Evolutionary conservation across 257 asterid genomes (phyloP).

Genomic region (Fraxinus excelsior): DNA sequence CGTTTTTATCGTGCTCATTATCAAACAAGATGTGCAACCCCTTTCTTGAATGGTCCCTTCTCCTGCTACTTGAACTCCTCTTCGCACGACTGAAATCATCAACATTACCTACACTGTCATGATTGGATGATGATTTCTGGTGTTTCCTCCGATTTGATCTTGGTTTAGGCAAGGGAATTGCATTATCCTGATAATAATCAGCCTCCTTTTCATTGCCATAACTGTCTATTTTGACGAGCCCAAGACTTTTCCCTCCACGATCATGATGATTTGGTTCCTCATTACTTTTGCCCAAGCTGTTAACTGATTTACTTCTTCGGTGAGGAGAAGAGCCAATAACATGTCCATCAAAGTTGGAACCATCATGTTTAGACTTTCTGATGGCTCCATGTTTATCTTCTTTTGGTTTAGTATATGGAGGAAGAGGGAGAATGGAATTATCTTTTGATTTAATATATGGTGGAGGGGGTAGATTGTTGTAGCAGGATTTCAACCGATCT

Average conservation of each 20-base stretch:
- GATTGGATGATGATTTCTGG: slow-evolving; percentile 53
- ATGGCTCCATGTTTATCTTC: slow-evolving; percentile 44
- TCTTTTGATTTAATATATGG: slow-evolving; percentile 69
- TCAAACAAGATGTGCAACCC: slow-evolving; percentile 64
- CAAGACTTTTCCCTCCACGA: slow-evolving; percentile 29
- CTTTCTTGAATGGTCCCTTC: slow-evolving; percentile 69
- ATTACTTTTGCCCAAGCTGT: slow-evolving; percentile 27
- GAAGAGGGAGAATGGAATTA: slow-evolving; percentile 40
- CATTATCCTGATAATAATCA: slow-evolving; percentile 38
- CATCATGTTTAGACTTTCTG: slow-evolving; percentile 41
- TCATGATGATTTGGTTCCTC: slow-evolving; percentile 30
- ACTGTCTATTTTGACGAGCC: slow-evolving; percentile 26
- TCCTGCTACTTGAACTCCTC: slow-evolving; percentile 65
- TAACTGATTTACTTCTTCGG: slow-evolving; percentile 23
- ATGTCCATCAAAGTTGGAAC: slow-evolving; percentile 30
- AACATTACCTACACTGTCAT: slow-evolving; percentile 32
- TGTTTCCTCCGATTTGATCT: slow-evolving; percentile 71
- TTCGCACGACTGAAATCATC: slow-evolving; percentile 49
- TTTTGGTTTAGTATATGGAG: slow-evolving; percentile 65
- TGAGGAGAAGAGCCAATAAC: slow-evolving; percentile 22
- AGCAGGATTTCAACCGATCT: slow-evolving; percentile 43
- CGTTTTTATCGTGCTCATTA: slow-evolving; percentile 49
- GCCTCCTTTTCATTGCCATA: slow-evolving; percentile 35
- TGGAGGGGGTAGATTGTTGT: slow-evolving; percentile 56
- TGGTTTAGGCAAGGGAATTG: slow-evolving; percentile 59